phyloP scores from a whole-genome alignment of 116 monocot genomes.

The Iris pallida region DNA sequence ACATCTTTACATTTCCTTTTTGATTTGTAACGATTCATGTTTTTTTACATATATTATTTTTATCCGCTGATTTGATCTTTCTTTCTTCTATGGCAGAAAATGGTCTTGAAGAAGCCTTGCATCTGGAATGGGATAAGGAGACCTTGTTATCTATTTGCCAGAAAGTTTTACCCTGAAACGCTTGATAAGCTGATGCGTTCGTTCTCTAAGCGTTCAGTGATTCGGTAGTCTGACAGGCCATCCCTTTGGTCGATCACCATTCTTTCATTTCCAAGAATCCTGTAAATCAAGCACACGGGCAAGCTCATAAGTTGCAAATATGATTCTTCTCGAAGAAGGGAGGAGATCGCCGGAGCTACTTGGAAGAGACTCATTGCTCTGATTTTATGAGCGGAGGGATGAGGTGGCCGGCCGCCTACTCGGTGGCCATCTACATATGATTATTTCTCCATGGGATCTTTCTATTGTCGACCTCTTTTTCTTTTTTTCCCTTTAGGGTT shows the following conservation, averaged over 20 bases:
- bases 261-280: conserved; percentile 2
- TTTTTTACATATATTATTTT: background rate
- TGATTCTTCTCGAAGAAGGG: background rate
- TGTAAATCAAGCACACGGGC: conserved; percentile 7
- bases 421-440: background rate
- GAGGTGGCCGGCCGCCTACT: conserved; percentile 2
- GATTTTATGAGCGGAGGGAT: background rate
- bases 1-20: background rate
- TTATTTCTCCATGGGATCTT: background rate
- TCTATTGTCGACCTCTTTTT: background rate
- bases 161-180: conserved; percentile 90
- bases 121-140: conserved; percentile 79
- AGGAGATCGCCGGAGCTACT: background rate
- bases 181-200: conserved; percentile 63
- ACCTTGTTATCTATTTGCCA: conserved; percentile 92
- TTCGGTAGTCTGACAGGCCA: conserved; percentile 2
- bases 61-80: background rate
- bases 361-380: background rate
- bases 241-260: background rate
- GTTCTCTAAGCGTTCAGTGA: conserved; percentile 53
- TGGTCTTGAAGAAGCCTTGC: conserved; percentile 50
- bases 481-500: background rate
- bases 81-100: conserved; percentile 46
- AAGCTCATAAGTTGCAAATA: background rate
- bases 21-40: background rate